phyloP scores from a whole-genome alignment of 306 rosid species.

The Macrotyloma uniflorum region DNA sequence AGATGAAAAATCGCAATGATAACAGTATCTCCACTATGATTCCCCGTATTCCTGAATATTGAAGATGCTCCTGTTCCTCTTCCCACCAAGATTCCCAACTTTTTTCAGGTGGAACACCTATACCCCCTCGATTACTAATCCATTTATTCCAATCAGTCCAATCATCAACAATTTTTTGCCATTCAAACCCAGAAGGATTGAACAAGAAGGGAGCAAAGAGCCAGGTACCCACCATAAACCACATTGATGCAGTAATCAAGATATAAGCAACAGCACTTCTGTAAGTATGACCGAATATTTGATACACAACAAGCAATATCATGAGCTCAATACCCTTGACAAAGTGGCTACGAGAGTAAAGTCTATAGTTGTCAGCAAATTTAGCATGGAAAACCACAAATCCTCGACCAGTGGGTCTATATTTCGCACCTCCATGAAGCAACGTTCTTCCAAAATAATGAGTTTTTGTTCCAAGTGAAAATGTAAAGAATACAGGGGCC shows the following conservation, averaged over 20 bases:
- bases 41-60: constrained; percentile 51
- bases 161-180: constrained; percentile 63
- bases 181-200: constrained; percentile 62
- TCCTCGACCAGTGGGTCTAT: constrained; percentile 59
- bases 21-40: constrained; percentile 49
- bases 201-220: constrained; percentile 60
- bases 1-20: constrained; percentile 53
- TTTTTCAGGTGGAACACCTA: constrained; percentile 54
- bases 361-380: constrained; percentile 60
- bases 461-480: constrained; percentile 59
- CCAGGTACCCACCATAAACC: constrained; percentile 66
- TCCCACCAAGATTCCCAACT: constrained; percentile 73
- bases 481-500: constrained; percentile 60
- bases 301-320: constrained; percentile 50
- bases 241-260: constrained; percentile 57
- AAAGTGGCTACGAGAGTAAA: constrained; percentile 59
- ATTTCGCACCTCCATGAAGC: constrained; percentile 61
- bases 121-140: constrained; percentile 61
- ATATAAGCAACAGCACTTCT: constrained; percentile 46
- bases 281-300: constrained; percentile 50
- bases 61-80: constrained; percentile 60
- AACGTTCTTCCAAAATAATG: constrained; percentile 61
- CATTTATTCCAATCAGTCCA: constrained; percentile 67
- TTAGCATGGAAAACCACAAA: constrained; percentile 62
- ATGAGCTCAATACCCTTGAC: constrained; percentile 62